phyloP scores from a whole-genome alignment of 2,329 filamentous ascomycete species.

The Xylaria sp. region DNA sequence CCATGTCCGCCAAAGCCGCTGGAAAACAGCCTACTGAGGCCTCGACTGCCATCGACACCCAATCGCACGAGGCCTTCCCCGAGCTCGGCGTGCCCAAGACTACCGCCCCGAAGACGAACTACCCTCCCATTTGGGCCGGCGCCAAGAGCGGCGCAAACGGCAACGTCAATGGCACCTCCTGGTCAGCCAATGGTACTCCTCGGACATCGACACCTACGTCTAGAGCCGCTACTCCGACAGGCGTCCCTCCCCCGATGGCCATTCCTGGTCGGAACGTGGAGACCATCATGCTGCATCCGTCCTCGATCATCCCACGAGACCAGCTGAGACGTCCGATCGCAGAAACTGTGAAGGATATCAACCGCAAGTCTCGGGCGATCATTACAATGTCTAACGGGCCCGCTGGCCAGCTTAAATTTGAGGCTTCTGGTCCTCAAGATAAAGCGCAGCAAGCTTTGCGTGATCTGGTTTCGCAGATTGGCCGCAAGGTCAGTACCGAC shows the following conservation, averaged over 20 bases:
- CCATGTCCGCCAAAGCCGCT: constrained; percentile 70
- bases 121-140: constrained; percentile 80
- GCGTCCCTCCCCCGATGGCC: constrained; percentile 67
- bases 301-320: constrained; percentile 78
- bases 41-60: constrained; percentile 74
- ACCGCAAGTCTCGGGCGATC: constrained; percentile 88
- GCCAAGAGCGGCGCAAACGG: constrained; percentile 68
- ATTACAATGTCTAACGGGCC: constrained; percentile 81
- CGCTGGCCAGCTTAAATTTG: constrained; percentile 80
- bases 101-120: constrained; percentile 65
- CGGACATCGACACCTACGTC: constrained; percentile 72
- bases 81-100: constrained; percentile 81
- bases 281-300: constrained; percentile 76
- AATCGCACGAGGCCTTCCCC: constrained; percentile 94
- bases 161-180: constrained; percentile 64
- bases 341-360: constrained; percentile 91
- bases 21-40: constrained; percentile 73
- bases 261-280: constrained; percentile 88
- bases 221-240: constrained; percentile 62
- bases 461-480: constrained; percentile 89
- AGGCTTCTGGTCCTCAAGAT: constrained; percentile 85
- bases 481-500: constrained; percentile 76
- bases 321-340: constrained; percentile 86
- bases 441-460: constrained; percentile 88
- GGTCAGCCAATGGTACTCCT: constrained; percentile 65